Evolutionary conservation across 352 stramenopile genomes (phyloP), one percentile per base, ranked within the genome.

Genomic region (Paralagenidium karlingii): DNA sequence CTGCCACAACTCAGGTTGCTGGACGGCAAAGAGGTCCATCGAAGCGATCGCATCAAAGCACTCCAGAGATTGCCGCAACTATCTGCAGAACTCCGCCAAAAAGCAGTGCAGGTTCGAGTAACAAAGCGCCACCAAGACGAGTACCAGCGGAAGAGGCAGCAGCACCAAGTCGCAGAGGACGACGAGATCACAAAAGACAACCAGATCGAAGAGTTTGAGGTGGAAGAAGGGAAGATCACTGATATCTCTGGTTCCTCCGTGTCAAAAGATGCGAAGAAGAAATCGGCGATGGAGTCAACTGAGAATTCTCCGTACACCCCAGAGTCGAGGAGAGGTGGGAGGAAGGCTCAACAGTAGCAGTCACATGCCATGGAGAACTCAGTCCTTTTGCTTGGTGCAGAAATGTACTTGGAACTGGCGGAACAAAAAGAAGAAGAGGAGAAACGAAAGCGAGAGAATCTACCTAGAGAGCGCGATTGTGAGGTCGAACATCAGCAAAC

Each of bases 391-490:
- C n/a, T n/a, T 47, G 41, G 26, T n/a, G n/a, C n/a, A n/a, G 70
- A 87, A 29, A 96, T 97, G 57, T 96, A 96, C 54, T 62, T 87
- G 52, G 90, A 97, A 45, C 57, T 96, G 51, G 83, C 89, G 0
- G 80, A 95, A 45, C 85, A 97, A 56, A 97, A 97, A 42, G 59
- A 74, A 40, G 82, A 94, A 36, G 90, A 96, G 47, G 81, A 95
- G 22, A 71, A 78, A 28, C 63, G 71, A 22, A 60, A 85, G 39
- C 71, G 64, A 19, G 65, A 69, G 26, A 91, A 94, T 39, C 40
- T 75, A 40, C 85, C 87, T 15, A 77, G 61, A 28, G 77, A 96
- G 40, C 70, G 88, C 8, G 68, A 97, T 38, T 75, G 58, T n/a
- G 76, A 92, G 25, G 34, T 54, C 9, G 91, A 97, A 48, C 88